These are phyloP conservation scores for Lactuca sativa DNA, from an alignment of 129 eudicot genomes.

Conservation along the genomic window DNA sequence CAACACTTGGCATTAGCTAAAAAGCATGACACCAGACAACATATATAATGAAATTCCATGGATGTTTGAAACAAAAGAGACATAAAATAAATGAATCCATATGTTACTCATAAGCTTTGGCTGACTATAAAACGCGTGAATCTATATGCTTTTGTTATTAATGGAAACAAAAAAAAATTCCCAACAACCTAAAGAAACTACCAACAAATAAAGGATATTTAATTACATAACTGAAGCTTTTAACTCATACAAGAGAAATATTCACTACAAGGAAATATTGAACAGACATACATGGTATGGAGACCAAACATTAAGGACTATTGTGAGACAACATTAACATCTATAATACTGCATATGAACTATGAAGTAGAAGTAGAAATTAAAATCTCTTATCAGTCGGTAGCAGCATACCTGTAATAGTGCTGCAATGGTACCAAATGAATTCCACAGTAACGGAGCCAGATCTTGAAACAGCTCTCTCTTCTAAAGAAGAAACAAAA, in stretches of 20 bases:
- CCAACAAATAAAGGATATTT: neutral
- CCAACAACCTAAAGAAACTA: neutral
- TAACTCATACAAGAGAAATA: neutral
- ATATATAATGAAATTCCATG: conserved; percentile 1
- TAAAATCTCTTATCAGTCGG: neutral
- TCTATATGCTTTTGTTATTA: neutral
- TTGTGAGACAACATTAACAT: conserved; percentile 2
- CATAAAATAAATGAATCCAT: conserved; percentile 1
- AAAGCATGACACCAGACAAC: neutral
- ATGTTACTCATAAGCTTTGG: conserved; percentile 17
- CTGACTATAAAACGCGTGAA: neutral
- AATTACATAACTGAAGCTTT: neutral
- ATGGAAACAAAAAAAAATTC: neutral
- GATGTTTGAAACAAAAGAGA: neutral
- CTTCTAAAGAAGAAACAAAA: conserved; percentile 51
- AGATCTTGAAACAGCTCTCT: conserved; percentile 80
- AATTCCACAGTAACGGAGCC: conserved; percentile 85
- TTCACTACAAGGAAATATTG: no score
- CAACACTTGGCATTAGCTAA: conserved; percentile 6
- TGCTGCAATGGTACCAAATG: conserved; percentile 81
- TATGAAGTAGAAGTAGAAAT: neutral
- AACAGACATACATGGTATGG: no score
- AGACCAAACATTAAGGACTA: neutral
- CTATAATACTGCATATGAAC: conserved; percentile 1
- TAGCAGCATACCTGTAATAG: conserved; percentile 57